phyloP scores from a whole-genome alignment of 73 alveolate genomes.

The Symbiodinium pilosum region DNA sequence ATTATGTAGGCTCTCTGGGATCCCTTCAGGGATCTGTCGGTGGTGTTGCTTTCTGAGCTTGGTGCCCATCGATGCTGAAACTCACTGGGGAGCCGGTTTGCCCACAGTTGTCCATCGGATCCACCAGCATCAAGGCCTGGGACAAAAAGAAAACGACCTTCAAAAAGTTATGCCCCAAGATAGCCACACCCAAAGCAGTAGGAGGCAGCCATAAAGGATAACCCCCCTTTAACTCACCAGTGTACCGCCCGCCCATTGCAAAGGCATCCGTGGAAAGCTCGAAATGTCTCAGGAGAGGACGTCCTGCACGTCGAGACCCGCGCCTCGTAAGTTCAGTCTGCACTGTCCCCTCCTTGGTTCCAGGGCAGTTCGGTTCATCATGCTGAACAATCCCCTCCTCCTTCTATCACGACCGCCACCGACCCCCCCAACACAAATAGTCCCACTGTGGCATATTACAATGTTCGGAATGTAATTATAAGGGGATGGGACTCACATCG shows the following conservation, averaged over 20 bases:
- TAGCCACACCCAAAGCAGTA: background rate
- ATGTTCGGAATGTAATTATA: too few species aligned
- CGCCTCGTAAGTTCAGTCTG: conserved; percentile 37
- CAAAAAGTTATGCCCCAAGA: too few species aligned
- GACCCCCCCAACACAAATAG: too few species aligned
- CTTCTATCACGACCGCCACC: too few species aligned
- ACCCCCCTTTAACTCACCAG: background rate
- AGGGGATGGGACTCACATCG: too few species aligned
- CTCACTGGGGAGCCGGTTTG: conserved; percentile 53
- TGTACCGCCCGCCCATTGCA: too few species aligned
- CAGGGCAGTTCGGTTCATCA: too few species aligned
- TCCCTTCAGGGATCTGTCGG: background rate
- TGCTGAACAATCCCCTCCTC: too few species aligned
- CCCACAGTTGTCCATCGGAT: conserved; percentile 88
- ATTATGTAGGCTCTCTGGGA: too few species aligned
- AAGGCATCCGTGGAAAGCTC: too few species aligned
- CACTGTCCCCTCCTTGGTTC: conserved; percentile 60
- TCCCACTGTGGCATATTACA: too few species aligned
- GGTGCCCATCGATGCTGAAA: conserved; percentile 74
- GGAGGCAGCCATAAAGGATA: background rate
- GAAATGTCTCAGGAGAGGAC: background rate
- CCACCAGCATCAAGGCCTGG: conserved; percentile 82
- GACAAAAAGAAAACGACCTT: background rate
- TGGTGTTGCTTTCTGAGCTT: background rate
- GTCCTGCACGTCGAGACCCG: conserved; percentile 69